Percentiles rank a stretch among this genome's conserved stretches.
Conservation (phyloP, 2,329 filamentous ascomycete species). For the Huntiella bhutanensis region DNA sequence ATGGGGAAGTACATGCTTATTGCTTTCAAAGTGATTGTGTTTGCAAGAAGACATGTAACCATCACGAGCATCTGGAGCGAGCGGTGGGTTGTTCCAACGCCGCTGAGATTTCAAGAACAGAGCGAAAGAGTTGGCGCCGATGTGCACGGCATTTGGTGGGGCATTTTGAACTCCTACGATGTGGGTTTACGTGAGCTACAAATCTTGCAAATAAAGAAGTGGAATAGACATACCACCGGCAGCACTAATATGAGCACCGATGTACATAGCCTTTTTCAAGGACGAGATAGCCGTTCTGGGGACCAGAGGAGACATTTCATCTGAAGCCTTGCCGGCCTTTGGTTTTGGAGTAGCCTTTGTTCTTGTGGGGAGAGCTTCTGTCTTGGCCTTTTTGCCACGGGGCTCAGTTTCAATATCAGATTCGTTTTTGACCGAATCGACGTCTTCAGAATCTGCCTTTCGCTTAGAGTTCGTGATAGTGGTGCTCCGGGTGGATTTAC, state of each 20-base stretch:
- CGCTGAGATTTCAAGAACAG: conserved; percentile 91
- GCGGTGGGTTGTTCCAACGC: conserved; percentile 74
- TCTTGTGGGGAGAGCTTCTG: conserved; percentile 12
- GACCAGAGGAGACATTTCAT: conserved; percentile 40
- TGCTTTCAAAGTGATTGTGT: conserved; percentile 51
- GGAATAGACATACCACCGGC: conserved; percentile 49
- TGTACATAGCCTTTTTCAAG: conserved; percentile 53
- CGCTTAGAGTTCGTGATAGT: conserved; percentile 5
- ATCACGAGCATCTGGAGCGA: conserved; percentile 46
- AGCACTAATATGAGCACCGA: conserved; percentile 81
- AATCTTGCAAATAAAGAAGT: background rate
- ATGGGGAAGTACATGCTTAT: conserved; percentile 66
- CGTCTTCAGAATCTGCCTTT: conserved; percentile 14
- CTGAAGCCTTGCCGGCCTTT: conserved; percentile 20
- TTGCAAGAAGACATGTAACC: conserved; percentile 52
- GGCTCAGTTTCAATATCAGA: conserved; percentile 12
- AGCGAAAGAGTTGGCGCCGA: conserved; percentile 84
- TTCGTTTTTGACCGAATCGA: conserved; percentile 13
- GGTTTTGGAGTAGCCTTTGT: conserved; percentile 4
- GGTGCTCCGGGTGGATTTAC: conserved; percentile 8
- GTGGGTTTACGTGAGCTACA: background rate
- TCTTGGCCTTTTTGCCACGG: conserved; percentile 26
- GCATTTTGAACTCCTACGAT: conserved; percentile 68
- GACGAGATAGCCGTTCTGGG: conserved; percentile 43
- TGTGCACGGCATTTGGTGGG: conserved; percentile 55